These are phyloP conservation scores for Solanum medicagineum DNA, from an alignment of 257 asterid species.

Conservation along the genomic window DNA sequence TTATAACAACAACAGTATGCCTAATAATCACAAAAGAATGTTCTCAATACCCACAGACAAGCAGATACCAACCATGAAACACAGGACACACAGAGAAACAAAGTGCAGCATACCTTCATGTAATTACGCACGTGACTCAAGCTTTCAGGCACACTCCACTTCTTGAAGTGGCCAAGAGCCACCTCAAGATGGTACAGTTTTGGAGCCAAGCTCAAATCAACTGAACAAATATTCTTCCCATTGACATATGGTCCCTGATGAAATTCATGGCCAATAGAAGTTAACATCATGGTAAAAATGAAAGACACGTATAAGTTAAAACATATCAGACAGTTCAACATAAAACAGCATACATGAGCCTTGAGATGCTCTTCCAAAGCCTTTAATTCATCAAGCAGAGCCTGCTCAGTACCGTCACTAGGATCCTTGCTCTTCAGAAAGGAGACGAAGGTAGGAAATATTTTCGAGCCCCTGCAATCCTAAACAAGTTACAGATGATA, in stretches of 20 bases:
- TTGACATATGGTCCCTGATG: conserved; percentile 57
- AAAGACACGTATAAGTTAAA: neutral
- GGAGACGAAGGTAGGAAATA: conserved; percentile 49
- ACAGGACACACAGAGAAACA: neutral
- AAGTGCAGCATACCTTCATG: conserved; percentile 30
- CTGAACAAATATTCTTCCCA: conserved; percentile 49
- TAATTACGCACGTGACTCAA: conserved; percentile 47
- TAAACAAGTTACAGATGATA: neutral
- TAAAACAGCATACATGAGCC: conserved; percentile 32
- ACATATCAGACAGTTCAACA: neutral
- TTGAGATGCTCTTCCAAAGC: conserved; percentile 68
- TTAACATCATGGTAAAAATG: neutral
- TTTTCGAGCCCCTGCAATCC: conserved; percentile 46
- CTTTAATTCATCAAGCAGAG: conserved; percentile 47
- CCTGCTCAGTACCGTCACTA: conserved; percentile 60
- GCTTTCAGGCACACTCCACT: conserved; percentile 57
- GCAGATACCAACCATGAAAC: neutral
- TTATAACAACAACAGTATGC: neutral
- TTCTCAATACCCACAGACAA: neutral
- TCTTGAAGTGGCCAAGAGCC: conserved; percentile 65
- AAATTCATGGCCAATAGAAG: neutral
- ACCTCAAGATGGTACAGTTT: conserved; percentile 62
- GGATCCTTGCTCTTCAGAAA: conserved; percentile 79
- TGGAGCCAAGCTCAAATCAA: conserved; percentile 66
- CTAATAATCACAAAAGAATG: neutral